These are phyloP conservation scores for Suillus americanus DNA, from an alignment of 768 basidiomycete genomes.

Conservation along the genomic window DNA sequence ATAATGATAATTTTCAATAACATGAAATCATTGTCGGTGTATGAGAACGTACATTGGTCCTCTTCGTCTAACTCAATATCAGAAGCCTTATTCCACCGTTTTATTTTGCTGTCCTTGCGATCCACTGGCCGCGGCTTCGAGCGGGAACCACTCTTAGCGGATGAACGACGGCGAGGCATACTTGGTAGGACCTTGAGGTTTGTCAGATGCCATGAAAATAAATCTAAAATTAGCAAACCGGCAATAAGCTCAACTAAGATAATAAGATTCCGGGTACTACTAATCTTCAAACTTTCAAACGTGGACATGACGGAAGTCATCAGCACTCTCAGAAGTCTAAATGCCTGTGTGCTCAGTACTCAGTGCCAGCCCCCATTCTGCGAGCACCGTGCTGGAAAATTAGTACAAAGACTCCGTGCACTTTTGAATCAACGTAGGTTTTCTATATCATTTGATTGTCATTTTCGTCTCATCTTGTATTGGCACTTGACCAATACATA, in stretches of 20 bases:
- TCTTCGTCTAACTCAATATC: conserved; percentile 80
- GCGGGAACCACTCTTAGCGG: conserved; percentile 34
- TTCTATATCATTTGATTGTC: not conserved
- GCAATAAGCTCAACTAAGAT: not conserved
- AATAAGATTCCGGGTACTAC: not conserved
- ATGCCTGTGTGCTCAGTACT: not conserved
- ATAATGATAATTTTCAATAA: conserved; percentile 60
- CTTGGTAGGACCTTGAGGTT: not conserved
- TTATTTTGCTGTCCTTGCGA: conserved; percentile 51
- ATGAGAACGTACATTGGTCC: conserved; percentile 63
- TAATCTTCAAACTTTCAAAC: not conserved
- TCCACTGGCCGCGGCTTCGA: conserved; percentile 47
- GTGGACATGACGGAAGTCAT: too few relatives aligned
- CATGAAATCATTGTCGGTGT: conserved; percentile 62
- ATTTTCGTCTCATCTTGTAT: not conserved
- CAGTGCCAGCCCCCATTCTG: not conserved
- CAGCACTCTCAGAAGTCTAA: not conserved
- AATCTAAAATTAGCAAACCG: not conserved
- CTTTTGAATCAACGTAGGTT: not conserved
- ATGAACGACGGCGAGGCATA: conserved; percentile 49
- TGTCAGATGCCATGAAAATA: not conserved
- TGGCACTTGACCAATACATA: too few relatives aligned
- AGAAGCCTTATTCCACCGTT: conserved; percentile 63
- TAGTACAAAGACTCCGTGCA: not conserved
- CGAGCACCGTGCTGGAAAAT: not conserved